A percentile compares a stretch with the other conserved stretches of the same genome.
phyloP scores from a whole-genome alignment of 2,329 filamentous ascomycete genomes.

The Exophiala sideris region DNA sequence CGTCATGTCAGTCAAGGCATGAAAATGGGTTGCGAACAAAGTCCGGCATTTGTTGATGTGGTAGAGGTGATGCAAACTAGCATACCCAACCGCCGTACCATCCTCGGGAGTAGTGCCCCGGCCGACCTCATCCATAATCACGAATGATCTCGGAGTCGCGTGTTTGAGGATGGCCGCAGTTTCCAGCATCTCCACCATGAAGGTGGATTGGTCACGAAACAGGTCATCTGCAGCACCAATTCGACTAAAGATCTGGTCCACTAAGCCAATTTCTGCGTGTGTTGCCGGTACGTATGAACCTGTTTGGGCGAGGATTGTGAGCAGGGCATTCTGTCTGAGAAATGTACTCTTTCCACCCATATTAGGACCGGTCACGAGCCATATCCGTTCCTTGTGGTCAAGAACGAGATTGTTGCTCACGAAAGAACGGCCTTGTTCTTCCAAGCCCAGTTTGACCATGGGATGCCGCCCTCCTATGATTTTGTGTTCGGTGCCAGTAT shows the following conservation, averaged over 20 bases:
- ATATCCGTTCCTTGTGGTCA: conserved; percentile 68
- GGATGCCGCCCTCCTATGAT: conserved; percentile 86
- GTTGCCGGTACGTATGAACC: conserved; percentile 89
- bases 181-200: conserved; percentile 99
- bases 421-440: conserved; percentile 75
- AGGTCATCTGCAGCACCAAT: conserved; percentile 92
- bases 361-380: conserved; percentile 78
- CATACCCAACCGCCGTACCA: conserved; percentile 84
- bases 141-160: conserved; percentile 80
- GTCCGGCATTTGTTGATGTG: conserved; percentile 72
- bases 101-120: conserved; percentile 92
- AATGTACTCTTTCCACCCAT: conserved; percentile 99
- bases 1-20: conserved; percentile 76
- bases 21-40: conserved; percentile 95
- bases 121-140: conserved; percentile 98
- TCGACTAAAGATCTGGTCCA: conserved; percentile 94
- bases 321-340: conserved; percentile 89
- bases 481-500: conserved; percentile 62
- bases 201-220: conserved; percentile 92
- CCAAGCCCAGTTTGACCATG: conserved; percentile 81
- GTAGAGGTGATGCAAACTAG: conserved; percentile 79
- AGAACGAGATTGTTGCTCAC: conserved; percentile 82
- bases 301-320: conserved; percentile 87
- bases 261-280: conserved; percentile 79
- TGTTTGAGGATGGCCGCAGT: conserved; percentile 84